Evolutionary conservation across 257 asterid genomes (phyloP).

Genomic region (Nicotiana knightiana): DNA sequence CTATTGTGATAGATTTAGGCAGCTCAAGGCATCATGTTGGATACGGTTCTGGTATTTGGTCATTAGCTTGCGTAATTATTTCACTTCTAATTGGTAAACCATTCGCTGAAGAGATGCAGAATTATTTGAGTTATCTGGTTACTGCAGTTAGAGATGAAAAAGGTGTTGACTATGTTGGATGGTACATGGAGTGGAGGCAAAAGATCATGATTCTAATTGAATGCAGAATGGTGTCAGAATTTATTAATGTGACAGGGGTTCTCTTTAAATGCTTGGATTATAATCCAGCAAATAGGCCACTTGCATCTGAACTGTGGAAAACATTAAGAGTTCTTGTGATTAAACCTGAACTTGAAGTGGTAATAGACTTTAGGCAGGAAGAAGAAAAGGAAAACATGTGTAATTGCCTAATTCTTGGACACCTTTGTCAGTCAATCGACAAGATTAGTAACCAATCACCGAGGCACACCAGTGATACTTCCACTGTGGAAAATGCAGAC

Average conservation of each 20-base stretch:
- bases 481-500: conserved; percentile 22
- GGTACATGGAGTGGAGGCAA: conserved; percentile 46
- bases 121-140: conserved; percentile 25
- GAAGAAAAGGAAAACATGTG: conserved; percentile 17
- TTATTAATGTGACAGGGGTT: conserved; percentile 29
- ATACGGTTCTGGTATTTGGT: conserved; percentile 78
- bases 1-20: conserved; percentile 27
- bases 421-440: conserved; percentile 27
- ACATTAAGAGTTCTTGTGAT: conserved; percentile 45
- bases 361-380: conserved; percentile 19
- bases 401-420: conserved; percentile 43
- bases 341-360: conserved; percentile 33
- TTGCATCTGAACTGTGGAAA: conserved; percentile 57
- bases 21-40: conserved; percentile 33
- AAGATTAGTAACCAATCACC: conserved; percentile 21
- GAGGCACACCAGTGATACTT: conserved; percentile 11
- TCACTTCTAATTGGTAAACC: conserved; percentile 55
- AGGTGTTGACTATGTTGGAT: conserved; percentile 26
- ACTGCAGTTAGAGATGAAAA: conserved; percentile 27
- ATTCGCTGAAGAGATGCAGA: conserved; percentile 35
- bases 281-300: conserved; percentile 52
- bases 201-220: conserved; percentile 36
- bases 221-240: conserved; percentile 35
- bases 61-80: conserved; percentile 57
- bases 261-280: conserved; percentile 54